A percentile compares a stretch with the other conserved stretches of the same genome.
Evolutionary conservation across 2,329 filamentous ascomycete genomes (phyloP).

Genomic region (Purpureocillium takamizusanense): DNA sequence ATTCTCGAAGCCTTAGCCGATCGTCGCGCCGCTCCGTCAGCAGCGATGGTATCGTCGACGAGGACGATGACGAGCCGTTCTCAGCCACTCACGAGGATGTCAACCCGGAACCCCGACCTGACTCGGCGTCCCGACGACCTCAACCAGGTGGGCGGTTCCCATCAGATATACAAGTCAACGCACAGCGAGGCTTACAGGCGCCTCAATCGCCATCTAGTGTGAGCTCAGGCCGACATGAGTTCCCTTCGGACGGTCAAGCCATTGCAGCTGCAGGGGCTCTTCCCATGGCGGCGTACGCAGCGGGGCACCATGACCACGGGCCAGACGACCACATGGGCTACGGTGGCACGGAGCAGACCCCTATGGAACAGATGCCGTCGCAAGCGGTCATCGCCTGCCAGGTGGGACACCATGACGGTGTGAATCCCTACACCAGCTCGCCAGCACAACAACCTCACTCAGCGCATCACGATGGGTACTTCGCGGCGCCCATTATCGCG

Average conservation of each 20-base stretch:
- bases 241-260: slow-evolving; percentile 43
- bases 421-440: slow-evolving; percentile 48
- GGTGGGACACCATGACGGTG: slow-evolving; percentile 42
- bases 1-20: slow-evolving; percentile 69
- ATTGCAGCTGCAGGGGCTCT: slow-evolving; percentile 49
- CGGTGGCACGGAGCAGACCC: slow-evolving; percentile 33
- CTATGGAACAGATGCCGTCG: slow-evolving; percentile 39
- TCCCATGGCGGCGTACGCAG: slow-evolving; percentile 25
- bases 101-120: slow-evolving; percentile 38
- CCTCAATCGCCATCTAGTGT: slow-evolving; percentile 74
- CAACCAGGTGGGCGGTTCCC: slow-evolving; percentile 95
- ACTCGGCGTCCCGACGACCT: slow-evolving; percentile 54
- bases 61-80: slow-evolving; percentile 58
- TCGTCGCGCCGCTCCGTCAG: slow-evolving; percentile 53
- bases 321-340: slow-evolving; percentile 25
- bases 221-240: slow-evolving; percentile 52
- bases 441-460: slow-evolving; percentile 19
- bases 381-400: slow-evolving; percentile 40
- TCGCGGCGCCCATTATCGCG: slow-evolving; percentile 12
- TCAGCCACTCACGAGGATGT: slow-evolving; percentile 36
- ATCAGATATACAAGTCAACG: slow-evolving; percentile 80
- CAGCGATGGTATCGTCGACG: slow-evolving; percentile 72
- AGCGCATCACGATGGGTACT: slow-evolving; percentile 8
- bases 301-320: slow-evolving; percentile 14
- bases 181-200: slow-evolving; percentile 68